These are phyloP conservation scores for Prunella vulgaris DNA, from an alignment of 257 asterid species.

Conservation along the genomic window DNA sequence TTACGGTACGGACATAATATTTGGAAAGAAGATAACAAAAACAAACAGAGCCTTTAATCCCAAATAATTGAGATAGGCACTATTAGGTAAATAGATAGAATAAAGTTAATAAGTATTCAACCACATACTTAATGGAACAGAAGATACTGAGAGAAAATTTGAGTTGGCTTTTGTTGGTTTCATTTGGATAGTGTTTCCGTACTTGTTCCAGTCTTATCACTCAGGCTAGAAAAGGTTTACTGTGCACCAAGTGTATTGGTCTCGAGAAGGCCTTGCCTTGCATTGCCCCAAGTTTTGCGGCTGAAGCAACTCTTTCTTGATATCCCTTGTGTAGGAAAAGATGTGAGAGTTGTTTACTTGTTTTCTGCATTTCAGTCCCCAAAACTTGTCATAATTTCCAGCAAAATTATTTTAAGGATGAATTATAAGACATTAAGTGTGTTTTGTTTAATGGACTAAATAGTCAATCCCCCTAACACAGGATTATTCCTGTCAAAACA, in stretches of 20 bases:
- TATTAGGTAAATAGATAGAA: background rate
- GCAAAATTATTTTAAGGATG: background rate
- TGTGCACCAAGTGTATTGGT: background rate
- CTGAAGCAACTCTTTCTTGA: constrained; percentile 15
- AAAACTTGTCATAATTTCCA: constrained; percentile 1
- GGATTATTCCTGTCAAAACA: too few relatives aligned
- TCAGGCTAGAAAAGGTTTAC: too few relatives aligned
- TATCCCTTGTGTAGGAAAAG: background rate
- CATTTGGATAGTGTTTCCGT: background rate
- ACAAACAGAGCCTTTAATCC: too few relatives aligned
- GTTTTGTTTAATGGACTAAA: too few relatives aligned
- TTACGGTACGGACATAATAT: background rate
- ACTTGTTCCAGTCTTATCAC: too few relatives aligned
- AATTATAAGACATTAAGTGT: background rate
- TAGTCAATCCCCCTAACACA: too few relatives aligned
- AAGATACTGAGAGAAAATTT: background rate
- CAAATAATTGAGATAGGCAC: too few relatives aligned
- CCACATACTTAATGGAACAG: background rate
- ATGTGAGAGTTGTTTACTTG: background rate
- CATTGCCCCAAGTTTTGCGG: background rate
- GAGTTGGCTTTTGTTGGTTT: background rate
- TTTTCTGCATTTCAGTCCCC: constrained; percentile 6
- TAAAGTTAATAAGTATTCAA: background rate
- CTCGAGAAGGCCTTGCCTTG: background rate
- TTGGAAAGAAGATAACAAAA: too few relatives aligned